Evolutionary conservation across 495 filamentous ascomycete species (phyloP), one percentile per base, ranked within the genome.

Genomic region (Daldinia loculata): DNA sequence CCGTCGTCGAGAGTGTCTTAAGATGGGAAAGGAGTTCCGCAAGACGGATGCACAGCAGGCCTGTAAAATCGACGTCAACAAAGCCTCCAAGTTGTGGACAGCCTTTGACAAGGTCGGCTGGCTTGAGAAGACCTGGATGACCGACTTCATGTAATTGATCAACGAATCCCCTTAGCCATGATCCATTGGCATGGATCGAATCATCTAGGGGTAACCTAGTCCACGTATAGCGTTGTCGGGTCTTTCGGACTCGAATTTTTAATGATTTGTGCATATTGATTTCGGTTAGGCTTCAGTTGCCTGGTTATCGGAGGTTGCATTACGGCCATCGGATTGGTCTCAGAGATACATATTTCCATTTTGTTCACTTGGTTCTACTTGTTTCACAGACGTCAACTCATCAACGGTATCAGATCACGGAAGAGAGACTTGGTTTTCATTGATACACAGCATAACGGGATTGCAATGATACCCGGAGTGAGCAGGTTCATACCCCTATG

Each of bases 1-100:
- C 34, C 88, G 88, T 59, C 90, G 93, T 29, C 84, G 93, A 56
- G 87, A 90, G 52, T 87, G 91, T 24, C 80, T 92, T 48, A 80
- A 80, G 55, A 88, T 89, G 55, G 86, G 87, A 72, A 95, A 97
- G 80, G 92, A 95, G 75, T 99, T 99, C 76, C 87, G 93, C 68
- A 99, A 98, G 88, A 98, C 95, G n/a, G 92, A 97, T 78, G 92
- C 93, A 34, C 95, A 99, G 79, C 93, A 97, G 78, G 93, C 93
- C 27, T 97, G 93, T 87, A 96, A 96, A 84, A 97, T 98, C 67
- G 95, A 99, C 77, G 95, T 98, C 79, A 98, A 98, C 84, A 99
- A 99, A 85, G 94, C 95, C 29, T 97, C 93, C 74, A 96, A 95
- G 79, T 86, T 99, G 57, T 97, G 93, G 93, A 89, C 90, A 45